Evolutionary conservation across 306 rosid genomes (phyloP).

Genomic region (Medicago ruthenica): DNA sequence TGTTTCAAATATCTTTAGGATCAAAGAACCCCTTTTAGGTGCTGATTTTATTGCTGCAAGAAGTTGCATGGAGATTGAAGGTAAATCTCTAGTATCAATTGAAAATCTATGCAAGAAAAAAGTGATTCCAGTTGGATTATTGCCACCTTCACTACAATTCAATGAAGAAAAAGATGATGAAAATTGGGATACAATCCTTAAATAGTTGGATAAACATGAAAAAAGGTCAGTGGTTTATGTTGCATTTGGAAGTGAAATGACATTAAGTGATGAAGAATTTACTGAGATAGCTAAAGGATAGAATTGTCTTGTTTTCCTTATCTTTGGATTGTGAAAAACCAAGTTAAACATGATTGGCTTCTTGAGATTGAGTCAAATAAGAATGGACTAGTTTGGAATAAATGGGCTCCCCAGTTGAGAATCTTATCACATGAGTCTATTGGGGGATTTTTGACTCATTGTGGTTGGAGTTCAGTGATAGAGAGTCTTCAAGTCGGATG

Average conservation of each 20-base stretch:
- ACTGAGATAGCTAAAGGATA: too few relatives aligned
- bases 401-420: conserved; percentile 46
- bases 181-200: conserved; percentile 28
- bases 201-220: conserved; percentile 45
- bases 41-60: conserved; percentile 34
- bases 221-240: too few relatives aligned
- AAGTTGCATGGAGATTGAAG: conserved; percentile 46
- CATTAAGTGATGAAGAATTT: too few relatives aligned
- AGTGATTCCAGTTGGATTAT: conserved; percentile 48
- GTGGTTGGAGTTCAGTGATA: conserved; percentile 47
- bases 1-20: too few relatives aligned
- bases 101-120: conserved; percentile 7
- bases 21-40: not conserved
- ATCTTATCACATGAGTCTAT: conserved; percentile 40
- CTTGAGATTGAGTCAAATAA: conserved; percentile 6
- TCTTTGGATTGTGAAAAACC: not conserved
- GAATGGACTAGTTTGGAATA: conserved; percentile 28
- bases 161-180: conserved; percentile 14
- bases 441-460: conserved; percentile 47
- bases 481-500: conserved; percentile 25
- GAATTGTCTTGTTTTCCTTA: too few relatives aligned
- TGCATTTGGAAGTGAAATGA: too few relatives aligned
- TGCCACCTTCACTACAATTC: conserved; percentile 29
- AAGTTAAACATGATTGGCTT: conserved; percentile 8
- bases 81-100: conserved; percentile 29